These are phyloP conservation scores for Grigorovia yakushimaensis DNA, from an alignment of 805 yeast species.

Conservation along the genomic window DNA sequence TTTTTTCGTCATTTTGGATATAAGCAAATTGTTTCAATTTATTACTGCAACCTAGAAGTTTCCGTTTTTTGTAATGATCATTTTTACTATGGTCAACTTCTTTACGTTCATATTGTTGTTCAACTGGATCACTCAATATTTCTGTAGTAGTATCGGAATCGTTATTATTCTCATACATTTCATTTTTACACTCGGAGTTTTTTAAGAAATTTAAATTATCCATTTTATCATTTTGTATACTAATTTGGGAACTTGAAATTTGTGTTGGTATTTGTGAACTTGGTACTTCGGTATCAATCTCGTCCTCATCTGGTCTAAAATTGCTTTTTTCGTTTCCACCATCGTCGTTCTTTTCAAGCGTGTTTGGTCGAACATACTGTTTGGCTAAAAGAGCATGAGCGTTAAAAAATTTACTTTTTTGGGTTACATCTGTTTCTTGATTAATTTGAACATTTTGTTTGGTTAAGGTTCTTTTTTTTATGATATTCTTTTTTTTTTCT, in stretches of 20 bases:
- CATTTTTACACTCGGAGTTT: neutral
- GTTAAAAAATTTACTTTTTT: neutral
- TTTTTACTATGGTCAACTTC: neutral
- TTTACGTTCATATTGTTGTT: neutral
- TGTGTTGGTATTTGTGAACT: constrained; percentile 22
- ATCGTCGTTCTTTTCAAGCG: neutral
- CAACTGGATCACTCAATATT: neutral
- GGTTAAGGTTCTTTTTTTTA: neutral
- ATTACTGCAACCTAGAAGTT: neutral
- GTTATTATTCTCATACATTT: neutral
- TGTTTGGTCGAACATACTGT: neutral
- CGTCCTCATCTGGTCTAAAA: constrained; percentile 1
- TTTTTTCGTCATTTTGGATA: neutral
- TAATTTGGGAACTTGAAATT: constrained; percentile 3
- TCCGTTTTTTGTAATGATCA: neutral
- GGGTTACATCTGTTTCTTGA: neutral
- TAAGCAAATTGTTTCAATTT: neutral
- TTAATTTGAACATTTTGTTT: neutral
- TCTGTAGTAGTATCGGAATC: neutral
- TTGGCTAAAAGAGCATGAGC: neutral
- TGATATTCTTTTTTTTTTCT: neutral
- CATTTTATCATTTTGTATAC: neutral
- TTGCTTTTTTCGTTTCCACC: neutral
- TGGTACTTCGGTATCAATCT: constrained; percentile 21
- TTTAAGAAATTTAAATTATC: neutral